A percentile compares a stretch with the other conserved stretches of the same genome.
phyloP scores from a whole-genome alignment of 148 eudicot species.

The Tetragonia tetragonoides region DNA sequence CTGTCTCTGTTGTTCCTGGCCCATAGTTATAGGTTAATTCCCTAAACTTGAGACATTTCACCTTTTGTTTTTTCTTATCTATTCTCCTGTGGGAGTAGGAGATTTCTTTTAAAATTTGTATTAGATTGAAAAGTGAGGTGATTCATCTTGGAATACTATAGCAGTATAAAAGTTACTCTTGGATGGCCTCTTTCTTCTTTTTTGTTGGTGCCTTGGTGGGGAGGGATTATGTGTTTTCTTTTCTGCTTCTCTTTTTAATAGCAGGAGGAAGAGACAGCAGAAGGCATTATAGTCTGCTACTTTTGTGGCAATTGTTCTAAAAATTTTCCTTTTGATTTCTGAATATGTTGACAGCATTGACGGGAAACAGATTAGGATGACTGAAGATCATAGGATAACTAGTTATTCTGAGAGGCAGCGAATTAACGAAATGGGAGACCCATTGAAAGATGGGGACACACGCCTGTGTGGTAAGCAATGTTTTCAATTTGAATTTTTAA shows the following conservation, averaged over 20 bases:
- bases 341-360: constrained; percentile 44
- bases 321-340: not conserved
- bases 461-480: constrained; percentile 69
- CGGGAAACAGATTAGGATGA: constrained; percentile 75
- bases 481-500: not conserved
- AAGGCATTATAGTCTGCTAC: not conserved
- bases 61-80: not conserved
- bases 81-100: not conserved
- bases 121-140: too few relatives aligned
- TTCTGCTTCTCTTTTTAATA: too few relatives aligned
- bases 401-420: constrained; percentile 81
- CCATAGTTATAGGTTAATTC: not conserved
- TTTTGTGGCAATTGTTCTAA: not conserved
- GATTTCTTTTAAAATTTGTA: too few relatives aligned
- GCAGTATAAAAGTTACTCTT: too few relatives aligned
- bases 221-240: too few relatives aligned
- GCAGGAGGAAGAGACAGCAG: not conserved
- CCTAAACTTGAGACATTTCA: not conserved
- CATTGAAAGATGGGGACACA: constrained; percentile 89
- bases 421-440: constrained; percentile 68
- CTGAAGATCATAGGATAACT: constrained; percentile 90
- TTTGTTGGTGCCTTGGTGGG: too few relatives aligned
- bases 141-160: too few relatives aligned
- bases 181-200: too few relatives aligned
- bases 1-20: not conserved